These are phyloP conservation scores for Rubia occidens DNA, from an alignment of 305 asterid genomes.

Conservation along the genomic window DNA sequence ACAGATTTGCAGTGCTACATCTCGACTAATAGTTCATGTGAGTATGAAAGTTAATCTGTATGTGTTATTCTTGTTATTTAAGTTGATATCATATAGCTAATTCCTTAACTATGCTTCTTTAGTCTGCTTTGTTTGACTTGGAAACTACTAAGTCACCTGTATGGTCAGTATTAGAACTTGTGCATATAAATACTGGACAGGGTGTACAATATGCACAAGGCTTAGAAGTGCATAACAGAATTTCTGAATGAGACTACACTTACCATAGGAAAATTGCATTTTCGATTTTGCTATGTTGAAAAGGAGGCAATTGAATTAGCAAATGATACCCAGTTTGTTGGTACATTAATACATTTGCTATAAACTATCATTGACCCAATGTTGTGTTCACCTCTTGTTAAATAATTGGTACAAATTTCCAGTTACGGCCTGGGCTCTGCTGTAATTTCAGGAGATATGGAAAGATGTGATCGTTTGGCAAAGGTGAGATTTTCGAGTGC, in stretches of 20 bases:
- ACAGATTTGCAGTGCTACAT: constrained; percentile 98
- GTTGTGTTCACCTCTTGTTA: not conserved
- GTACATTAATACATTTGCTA: constrained; percentile 19
- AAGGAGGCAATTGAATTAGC: constrained; percentile 86
- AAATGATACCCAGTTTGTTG: constrained; percentile 61
- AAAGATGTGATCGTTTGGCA: constrained; percentile 66
- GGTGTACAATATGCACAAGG: not conserved
- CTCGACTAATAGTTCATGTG: constrained; percentile 89
- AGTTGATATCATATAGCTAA: not conserved
- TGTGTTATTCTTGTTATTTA: not conserved
- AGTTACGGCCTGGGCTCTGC: constrained; percentile 86
- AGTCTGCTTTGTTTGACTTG: not conserved
- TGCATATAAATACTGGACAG: not conserved
- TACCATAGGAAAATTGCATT: not conserved
- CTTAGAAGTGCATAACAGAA: not conserved
- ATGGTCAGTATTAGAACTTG: not conserved
- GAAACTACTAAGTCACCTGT: not conserved
- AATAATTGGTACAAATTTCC: constrained; percentile 9
- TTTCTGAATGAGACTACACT: not conserved
- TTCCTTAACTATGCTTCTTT: not conserved
- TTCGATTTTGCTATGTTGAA: not conserved
- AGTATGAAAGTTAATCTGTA: constrained; percentile 21
- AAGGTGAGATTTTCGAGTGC: constrained; percentile 42
- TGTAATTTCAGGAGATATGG: constrained; percentile 67
- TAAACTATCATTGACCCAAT: not conserved